Percentiles rank a stretch among this genome's conserved stretches.
These are phyloP conservation scores for Cryphonectria japonica DNA, from an alignment of 2,329 filamentous ascomycete species.

Conservation along the genomic window DNA sequence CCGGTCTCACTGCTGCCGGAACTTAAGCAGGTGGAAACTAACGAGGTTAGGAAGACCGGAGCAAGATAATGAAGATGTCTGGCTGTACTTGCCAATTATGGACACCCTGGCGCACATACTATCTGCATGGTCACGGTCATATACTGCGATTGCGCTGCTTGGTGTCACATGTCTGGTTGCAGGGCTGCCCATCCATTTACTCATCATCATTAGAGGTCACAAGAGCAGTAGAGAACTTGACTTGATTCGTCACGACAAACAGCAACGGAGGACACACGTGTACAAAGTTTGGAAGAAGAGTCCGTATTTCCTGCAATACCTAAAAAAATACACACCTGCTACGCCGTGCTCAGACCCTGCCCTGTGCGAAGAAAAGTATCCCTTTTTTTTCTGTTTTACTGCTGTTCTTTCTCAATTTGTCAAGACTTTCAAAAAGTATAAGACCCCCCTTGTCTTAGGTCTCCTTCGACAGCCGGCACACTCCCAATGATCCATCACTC, in stretches of 20 bases:
- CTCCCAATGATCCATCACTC: slow-evolving; percentile 18
- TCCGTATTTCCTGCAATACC: slow-evolving; percentile 28
- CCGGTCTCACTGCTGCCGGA: neutral
- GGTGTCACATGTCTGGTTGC: too few relatives aligned
- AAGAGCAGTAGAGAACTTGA: neutral
- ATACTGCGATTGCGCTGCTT: too few relatives aligned
- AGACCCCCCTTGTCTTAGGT: neutral
- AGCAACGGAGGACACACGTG: neutral
- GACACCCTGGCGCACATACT: too few relatives aligned
- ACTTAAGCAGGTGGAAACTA: neutral
- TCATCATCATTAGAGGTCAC: too few relatives aligned
- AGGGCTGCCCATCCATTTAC: too few relatives aligned
- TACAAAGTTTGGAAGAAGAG: slow-evolving; percentile 11
- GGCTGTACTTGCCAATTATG: too few relatives aligned
- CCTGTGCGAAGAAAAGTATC: slow-evolving; percentile 24
- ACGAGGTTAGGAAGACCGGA: too few relatives aligned
- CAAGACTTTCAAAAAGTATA: neutral
- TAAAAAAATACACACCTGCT: slow-evolving; percentile 26
- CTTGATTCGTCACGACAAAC: slow-evolving; percentile 1
- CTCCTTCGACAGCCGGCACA: slow-evolving; percentile 2
- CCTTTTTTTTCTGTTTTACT: slow-evolving; percentile 14
- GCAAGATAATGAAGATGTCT: too few relatives aligned
- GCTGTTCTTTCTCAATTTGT: slow-evolving; percentile 16
- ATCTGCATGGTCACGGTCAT: too few relatives aligned
- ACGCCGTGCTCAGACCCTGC: slow-evolving; percentile 30